Percentiles rank a stretch among this genome's conserved stretches.
Evolutionary conservation across 768 basidiomycete species (phyloP).

Genomic region (Macrocybe gigantea): DNA sequence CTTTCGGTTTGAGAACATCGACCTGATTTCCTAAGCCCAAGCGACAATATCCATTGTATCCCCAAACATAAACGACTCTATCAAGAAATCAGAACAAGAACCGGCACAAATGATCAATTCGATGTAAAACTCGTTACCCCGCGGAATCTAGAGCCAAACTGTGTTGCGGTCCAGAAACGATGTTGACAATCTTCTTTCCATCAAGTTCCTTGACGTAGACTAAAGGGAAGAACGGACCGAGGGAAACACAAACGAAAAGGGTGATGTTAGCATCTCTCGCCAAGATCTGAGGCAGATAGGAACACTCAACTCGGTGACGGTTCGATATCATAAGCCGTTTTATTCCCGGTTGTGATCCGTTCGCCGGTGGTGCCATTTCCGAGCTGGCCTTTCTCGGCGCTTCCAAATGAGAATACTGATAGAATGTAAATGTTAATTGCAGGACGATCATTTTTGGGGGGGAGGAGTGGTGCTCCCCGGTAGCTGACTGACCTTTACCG

Average conservation of each 20-base stretch:
- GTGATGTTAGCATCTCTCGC: not conserved
- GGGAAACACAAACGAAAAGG: not conserved
- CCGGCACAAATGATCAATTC: not conserved
- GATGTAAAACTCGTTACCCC: constrained; percentile 42
- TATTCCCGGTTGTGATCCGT: constrained; percentile 80
- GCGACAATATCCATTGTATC: constrained; percentile 88
- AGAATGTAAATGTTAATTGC: not conserved
- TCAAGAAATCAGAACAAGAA: constrained; percentile 1
- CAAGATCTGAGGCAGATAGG: not conserved
- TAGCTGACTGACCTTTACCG: constrained; percentile 58
- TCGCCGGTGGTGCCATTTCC: constrained; percentile 95
- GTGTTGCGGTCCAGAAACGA: constrained; percentile 87
- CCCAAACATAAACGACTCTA: constrained; percentile 81
- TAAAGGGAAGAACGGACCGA: constrained; percentile 17
- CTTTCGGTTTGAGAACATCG: constrained; percentile 73
- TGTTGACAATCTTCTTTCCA: constrained; percentile 72
- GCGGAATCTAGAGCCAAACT: constrained; percentile 73
- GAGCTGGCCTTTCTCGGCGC: constrained; percentile 88
- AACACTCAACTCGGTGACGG: constrained; percentile 50
- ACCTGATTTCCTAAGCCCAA: constrained; percentile 85
- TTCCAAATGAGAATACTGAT: constrained; percentile 83
- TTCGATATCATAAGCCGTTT: constrained; percentile 77
- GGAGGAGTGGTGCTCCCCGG: not conserved
- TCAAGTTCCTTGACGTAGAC: constrained; percentile 73
- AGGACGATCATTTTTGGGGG: not conserved